These are phyloP conservation scores for Chaetomium cochliodes DNA, from an alignment of 495 filamentous ascomycete genomes.

Conservation along the genomic window DNA sequence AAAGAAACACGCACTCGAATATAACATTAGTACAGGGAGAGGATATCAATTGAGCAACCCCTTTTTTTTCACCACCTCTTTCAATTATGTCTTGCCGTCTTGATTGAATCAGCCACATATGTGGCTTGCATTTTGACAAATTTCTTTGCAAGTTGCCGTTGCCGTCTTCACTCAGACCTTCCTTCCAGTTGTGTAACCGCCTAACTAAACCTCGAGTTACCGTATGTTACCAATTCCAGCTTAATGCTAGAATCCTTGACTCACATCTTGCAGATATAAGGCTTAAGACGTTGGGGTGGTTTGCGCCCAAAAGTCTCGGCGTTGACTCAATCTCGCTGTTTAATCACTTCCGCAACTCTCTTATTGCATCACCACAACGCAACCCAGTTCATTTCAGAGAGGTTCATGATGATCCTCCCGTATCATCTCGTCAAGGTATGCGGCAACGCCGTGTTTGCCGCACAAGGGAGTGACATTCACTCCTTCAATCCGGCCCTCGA, in stretches of 20 bases:
- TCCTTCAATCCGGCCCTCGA: conserved; percentile 39
- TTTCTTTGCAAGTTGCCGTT: conserved; percentile 16
- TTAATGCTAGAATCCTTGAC: not conserved
- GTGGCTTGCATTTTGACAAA: conserved; percentile 25
- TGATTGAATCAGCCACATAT: conserved; percentile 24
- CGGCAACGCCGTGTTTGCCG: conserved; percentile 44
- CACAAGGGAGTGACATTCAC: conserved; percentile 43
- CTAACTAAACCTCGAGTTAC: not conserved
- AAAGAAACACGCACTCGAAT: not conserved
- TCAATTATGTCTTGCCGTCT: not conserved
- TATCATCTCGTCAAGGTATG: conserved; percentile 45
- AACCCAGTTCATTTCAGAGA: not conserved
- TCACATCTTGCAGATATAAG: not conserved
- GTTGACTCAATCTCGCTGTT: not conserved
- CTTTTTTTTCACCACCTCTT: not conserved
- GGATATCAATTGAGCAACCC: not conserved
- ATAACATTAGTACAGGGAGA: not conserved
- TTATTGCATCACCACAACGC: not conserved
- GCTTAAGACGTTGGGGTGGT: not conserved
- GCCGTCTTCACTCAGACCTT: not conserved
- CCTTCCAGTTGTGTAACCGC: too few species aligned
- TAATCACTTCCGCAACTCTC: not conserved
- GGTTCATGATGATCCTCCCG: conserved; percentile 35
- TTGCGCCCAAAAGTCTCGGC: not conserved
- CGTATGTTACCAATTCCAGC: not conserved